phyloP scores from a whole-genome alignment of 2,329 filamentous ascomycete genomes.

The Venturiaceae sp. region DNA sequence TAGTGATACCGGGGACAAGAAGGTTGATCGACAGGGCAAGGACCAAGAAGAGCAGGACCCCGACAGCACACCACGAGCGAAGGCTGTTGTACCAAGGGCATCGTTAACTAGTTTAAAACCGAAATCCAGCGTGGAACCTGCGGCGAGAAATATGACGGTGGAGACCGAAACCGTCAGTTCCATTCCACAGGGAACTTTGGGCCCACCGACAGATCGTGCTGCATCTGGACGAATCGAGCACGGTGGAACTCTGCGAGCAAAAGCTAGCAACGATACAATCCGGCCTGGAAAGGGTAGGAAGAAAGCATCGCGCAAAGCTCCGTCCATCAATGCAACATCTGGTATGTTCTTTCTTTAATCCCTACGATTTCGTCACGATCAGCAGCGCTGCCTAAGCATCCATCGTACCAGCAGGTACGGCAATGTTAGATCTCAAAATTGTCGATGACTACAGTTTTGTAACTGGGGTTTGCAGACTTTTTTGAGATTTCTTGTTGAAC shows the following conservation, averaged over 20 bases:
- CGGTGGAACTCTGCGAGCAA: constrained; percentile 68
- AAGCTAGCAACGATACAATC: constrained; percentile 92
- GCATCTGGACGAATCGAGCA: constrained; percentile 51
- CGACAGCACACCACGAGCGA: constrained; percentile 17
- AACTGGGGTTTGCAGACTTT: not conserved
- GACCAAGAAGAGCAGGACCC: constrained; percentile 6
- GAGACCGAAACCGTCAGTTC: constrained; percentile 94
- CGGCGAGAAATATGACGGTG: constrained; percentile 85
- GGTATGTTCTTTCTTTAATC: constrained; percentile 45
- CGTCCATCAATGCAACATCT: constrained; percentile 59
- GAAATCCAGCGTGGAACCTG: constrained; percentile 67
- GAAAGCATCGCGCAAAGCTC: constrained; percentile 64
- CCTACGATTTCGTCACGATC: constrained; percentile 6
- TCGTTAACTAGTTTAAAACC: constrained; percentile 58
- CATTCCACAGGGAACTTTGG: constrained; percentile 73
- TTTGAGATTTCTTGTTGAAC: not conserved
- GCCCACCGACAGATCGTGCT: constrained; percentile 48
- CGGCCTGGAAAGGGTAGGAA: constrained; percentile 90
- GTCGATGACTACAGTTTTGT: not conserved
- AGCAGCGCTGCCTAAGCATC: not conserved
- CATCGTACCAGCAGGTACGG: not conserved
- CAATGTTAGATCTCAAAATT: no score
- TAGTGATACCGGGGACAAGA: constrained; percentile 55
- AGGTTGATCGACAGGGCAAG: constrained; percentile 36
- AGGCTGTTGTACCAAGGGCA: constrained; percentile 33